Base-by-base conservation (phyloP, 805 yeast genomes). In the Ogataea henricii region DNA sequence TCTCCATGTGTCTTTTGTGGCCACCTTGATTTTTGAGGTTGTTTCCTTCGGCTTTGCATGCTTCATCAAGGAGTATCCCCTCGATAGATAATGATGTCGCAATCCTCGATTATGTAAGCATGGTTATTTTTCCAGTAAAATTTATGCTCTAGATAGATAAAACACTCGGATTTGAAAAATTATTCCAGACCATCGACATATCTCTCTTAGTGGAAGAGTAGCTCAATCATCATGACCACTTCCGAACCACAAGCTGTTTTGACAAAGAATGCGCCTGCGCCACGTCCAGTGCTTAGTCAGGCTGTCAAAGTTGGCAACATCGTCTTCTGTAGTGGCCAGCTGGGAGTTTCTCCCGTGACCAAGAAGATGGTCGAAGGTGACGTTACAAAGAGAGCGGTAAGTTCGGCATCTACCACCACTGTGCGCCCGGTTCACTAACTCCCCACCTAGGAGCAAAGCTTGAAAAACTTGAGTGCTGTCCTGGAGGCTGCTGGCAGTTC, bases 341-440 rank as follows among this genome's bases (percentile, higher is more conserved):
- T 39, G 33, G 42, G 42, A 4, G 42, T 39, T 25, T 8, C 25
- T 12, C 42, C 42, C 3, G 14, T 27, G 16, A 39, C 42, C 25
- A 39, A 39, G 33, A 39, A 39, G 23, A 39, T 39, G 42, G 17
- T 39, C n/a, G 33, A 25, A 26, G 42, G 42, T 26, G 42, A 39
- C 34, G 33, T 39, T 27, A 39, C 42, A 16, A 27, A 26, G 25
- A 39, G 42, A 27, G 42, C 42, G 6, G 42, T 39, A 39, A 10
- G 42, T 39, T 6, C 30, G 30, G 4, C 12, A 22, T 37, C 16
- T 14, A 8, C 9, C n/a, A 4, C 14, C 21, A 13, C n/a, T 6
- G 8, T 5, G 18, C 13, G 12, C 12, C 12, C 6, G n/a, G 17
- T 12, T 18, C 21, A 27, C 42, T 39, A 27, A 39, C 42, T 13